Evolutionary conservation across 306 rosid genomes (phyloP).

Genomic region (Rubus idaeus): DNA sequence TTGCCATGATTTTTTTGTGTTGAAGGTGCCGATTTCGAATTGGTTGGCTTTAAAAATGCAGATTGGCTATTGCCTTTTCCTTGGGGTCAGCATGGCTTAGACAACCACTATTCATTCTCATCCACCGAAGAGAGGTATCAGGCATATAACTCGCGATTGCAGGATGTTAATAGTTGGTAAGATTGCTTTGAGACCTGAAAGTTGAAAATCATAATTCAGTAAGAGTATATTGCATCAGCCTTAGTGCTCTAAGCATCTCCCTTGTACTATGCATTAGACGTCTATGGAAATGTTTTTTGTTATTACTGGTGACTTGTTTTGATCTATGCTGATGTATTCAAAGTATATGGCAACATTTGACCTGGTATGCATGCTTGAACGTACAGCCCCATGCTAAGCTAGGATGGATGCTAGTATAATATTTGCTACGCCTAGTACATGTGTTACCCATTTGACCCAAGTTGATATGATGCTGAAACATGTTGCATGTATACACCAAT

Average conservation of each 20-base stretch:
- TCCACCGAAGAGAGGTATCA: constrained; percentile 93
- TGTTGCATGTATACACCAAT: constrained; percentile 7
- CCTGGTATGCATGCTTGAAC: constrained; percentile 24
- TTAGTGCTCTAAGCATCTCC: constrained; percentile 67
- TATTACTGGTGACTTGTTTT: constrained; percentile 48
- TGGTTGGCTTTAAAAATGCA: constrained; percentile 99
- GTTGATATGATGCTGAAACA: constrained; percentile 35
- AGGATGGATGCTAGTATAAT: background rate
- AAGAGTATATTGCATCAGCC: constrained; percentile 70
- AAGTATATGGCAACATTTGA: constrained; percentile 39
- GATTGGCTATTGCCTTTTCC: constrained; percentile 96
- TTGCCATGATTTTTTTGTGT: constrained; percentile 90
- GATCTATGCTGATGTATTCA: constrained; percentile 29
- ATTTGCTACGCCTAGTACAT: constrained; percentile 6
- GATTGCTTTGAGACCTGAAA: constrained; percentile 93
- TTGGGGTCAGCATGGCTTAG: constrained; percentile 98
- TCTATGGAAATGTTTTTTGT: constrained; percentile 43
- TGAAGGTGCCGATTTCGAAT: constrained; percentile 99
- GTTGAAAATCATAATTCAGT: constrained; percentile 61
- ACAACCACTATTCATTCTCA: constrained; percentile 78
- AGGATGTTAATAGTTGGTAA: constrained; percentile 99
- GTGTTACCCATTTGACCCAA: background rate
- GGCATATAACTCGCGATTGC: constrained; percentile 75
- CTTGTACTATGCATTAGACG: constrained; percentile 62
- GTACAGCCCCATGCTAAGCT: background rate